These are phyloP conservation scores for Geotrichum cucujoidarum DNA, from an alignment of 1,139 yeast genomes.

Conservation along the genomic window DNA sequence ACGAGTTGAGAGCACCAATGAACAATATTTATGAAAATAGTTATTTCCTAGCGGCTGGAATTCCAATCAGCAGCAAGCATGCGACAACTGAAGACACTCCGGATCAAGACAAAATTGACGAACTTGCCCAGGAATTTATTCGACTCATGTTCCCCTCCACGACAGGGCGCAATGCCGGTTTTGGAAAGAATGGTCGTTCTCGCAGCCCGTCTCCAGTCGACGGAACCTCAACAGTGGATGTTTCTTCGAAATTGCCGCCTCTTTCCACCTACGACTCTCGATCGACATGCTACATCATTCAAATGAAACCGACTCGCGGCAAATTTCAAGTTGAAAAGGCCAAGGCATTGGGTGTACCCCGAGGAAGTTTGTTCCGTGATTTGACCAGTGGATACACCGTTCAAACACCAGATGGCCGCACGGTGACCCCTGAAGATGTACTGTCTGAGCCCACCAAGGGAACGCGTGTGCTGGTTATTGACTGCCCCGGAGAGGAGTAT, in stretches of 20 bases:
- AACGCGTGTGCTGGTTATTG: conserved; percentile 61
- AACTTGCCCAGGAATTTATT: conserved; percentile 18
- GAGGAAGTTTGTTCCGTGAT: conserved; percentile 54
- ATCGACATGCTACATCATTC: conserved; percentile 56
- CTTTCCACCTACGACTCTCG: conserved; percentile 12
- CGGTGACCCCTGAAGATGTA: conserved; percentile 66
- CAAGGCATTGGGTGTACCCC: conserved; percentile 59
- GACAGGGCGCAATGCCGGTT: background rate
- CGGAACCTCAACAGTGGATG: background rate
- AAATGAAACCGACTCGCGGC: conserved; percentile 68
- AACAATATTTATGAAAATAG: conserved; percentile 43
- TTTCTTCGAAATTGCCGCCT: background rate
- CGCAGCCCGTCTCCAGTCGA: background rate
- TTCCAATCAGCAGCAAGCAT: conserved; percentile 31
- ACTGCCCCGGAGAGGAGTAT: conserved; percentile 59
- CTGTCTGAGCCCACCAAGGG: conserved; percentile 57
- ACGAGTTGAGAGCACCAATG: background rate
- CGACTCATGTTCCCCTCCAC: conserved; percentile 22
- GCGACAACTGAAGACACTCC: background rate
- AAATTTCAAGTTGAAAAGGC: conserved; percentile 69
- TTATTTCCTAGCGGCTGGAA: conserved; percentile 49
- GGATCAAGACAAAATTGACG: conserved; percentile 12
- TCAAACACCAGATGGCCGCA: conserved; percentile 52
- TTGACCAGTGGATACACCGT: conserved; percentile 61
- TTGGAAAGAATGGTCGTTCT: background rate